Evolutionary conservation across 305 asterid genomes (phyloP).

Genomic region (Striga hermonthica): DNA sequence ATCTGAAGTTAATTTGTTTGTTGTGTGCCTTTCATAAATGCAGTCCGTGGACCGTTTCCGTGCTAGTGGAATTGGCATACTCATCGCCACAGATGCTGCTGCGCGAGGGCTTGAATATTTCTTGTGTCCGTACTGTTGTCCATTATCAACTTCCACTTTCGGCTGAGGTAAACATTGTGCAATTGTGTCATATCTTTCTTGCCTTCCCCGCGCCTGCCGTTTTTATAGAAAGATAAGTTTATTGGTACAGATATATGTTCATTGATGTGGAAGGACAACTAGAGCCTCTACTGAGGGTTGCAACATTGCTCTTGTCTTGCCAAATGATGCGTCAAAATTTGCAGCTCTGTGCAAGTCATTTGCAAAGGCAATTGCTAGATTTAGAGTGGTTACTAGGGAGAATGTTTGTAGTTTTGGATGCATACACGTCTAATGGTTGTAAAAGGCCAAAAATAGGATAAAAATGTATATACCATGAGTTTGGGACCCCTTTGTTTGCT

Average conservation of each 20-base stretch:
- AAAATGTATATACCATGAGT: conserved; percentile 21
- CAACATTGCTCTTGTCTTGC: conserved; percentile 81
- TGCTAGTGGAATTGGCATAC: conserved; percentile 64
- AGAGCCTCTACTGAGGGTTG: conserved; percentile 94
- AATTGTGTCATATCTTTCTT: conserved; percentile 21
- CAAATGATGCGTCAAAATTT: conserved; percentile 87
- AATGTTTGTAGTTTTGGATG: conserved; percentile 12
- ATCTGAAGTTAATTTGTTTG: conserved; percentile 29
- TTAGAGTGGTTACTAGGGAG: conserved; percentile 20
- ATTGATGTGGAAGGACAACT: conserved; percentile 97
- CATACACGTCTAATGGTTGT: conserved; percentile 5
- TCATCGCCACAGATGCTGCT: conserved; percentile 94
- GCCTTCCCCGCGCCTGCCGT: conserved; percentile 12
- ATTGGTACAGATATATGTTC: conserved; percentile 71
- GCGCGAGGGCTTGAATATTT: conserved; percentile 93
- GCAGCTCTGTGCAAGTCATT: conserved; percentile 87
- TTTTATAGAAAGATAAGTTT: conserved; percentile 26
- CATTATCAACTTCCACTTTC: conserved; percentile 98
- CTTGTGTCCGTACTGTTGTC: conserved; percentile 86
- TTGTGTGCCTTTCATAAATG: conserved; percentile 37
- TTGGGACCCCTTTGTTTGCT: background rate
- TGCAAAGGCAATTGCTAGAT: conserved; percentile 57
- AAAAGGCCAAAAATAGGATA: conserved; percentile 4
- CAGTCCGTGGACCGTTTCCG: conserved; percentile 97
- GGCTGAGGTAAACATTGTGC: conserved; percentile 63